Conservation (phyloP, 2,329 filamentous ascomycete genomes). For the Chaetomiaceae sp. region DNA sequence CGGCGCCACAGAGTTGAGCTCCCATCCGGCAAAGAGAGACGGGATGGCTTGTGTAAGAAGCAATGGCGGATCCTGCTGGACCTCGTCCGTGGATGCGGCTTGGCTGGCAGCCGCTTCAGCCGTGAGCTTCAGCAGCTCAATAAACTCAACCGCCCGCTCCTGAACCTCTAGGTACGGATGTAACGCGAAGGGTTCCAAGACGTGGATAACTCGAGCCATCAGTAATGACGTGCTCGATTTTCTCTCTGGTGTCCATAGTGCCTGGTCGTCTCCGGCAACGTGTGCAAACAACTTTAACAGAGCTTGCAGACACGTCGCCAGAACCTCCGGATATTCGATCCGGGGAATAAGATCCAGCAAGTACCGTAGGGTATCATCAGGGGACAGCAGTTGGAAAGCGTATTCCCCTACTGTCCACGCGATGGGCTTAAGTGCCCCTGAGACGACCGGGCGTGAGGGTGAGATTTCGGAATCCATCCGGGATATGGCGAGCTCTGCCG, state of each 20-base stretch:
- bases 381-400: conserved; percentile 62
- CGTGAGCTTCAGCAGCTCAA: conserved; percentile 82
- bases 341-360: conserved; percentile 63
- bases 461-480: conserved; percentile 51
- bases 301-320: conserved; percentile 79
- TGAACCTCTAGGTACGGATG: conserved; percentile 92
- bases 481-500: conserved; percentile 70
- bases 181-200: conserved; percentile 70
- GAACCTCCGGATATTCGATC: conserved; percentile 56
- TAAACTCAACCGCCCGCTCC: conserved; percentile 87
- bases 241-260: conserved; percentile 66
- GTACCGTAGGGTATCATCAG: conserved; percentile 67
- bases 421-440: conserved; percentile 66
- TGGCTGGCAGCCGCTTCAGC: conserved; percentile 73
- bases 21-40: conserved; percentile 76
- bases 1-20: conserved; percentile 83
- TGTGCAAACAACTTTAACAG: conserved; percentile 78
- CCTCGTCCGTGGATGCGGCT: conserved; percentile 48
- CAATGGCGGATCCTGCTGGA: conserved; percentile 65
- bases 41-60: conserved; percentile 89
- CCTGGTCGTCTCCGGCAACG: conserved; percentile 60
- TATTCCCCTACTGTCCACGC: conserved; percentile 91
- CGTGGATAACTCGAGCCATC: conserved; percentile 75
- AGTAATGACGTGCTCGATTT: conserved; percentile 72
- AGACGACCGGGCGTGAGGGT: conserved; percentile 52